phyloP scores from a whole-genome alignment of 169 alveolate genomes.

The Ichthyophthirius multifiliis region DNA sequence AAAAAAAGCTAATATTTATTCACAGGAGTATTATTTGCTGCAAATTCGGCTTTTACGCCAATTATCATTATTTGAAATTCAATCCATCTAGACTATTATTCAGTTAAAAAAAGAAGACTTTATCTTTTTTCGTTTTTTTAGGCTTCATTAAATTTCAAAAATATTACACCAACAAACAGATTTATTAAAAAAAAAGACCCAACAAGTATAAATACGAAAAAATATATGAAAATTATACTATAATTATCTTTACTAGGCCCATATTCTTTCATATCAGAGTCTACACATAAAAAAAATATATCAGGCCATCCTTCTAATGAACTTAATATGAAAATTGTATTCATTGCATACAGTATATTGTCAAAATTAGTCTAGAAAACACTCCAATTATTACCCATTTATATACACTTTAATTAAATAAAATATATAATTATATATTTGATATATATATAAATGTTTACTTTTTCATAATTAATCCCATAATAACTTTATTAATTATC shows the following conservation, averaged over 20 bases:
- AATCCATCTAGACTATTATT: background rate
- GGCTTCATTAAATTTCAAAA: background rate
- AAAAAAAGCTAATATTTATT: background rate
- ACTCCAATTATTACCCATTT: background rate
- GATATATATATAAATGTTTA: background rate
- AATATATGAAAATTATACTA: background rate
- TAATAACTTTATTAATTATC: background rate
- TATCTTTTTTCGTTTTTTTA: background rate
- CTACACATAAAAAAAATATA: slow-evolving; percentile 3
- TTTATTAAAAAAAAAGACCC: background rate
- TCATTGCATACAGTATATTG: background rate
- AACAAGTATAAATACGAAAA: background rate
- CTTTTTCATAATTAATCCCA: background rate
- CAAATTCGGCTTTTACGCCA: background rate
- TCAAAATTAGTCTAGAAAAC: slow-evolving; percentile 16
- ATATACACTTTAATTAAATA: background rate
- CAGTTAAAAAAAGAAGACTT: background rate
- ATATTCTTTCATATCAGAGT: background rate
- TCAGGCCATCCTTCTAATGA: slow-evolving; percentile 29
- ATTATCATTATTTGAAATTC: background rate
- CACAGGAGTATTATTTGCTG: background rate
- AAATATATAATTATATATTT: background rate
- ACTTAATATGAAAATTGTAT: slow-evolving; percentile 1
- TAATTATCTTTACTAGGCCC: background rate
- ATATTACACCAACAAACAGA: background rate